Percentiles rank a stretch among this genome's conserved stretches.
Conservation (phyloP, 164 flowering plant species). For the Tetracentron sinense region DNA sequence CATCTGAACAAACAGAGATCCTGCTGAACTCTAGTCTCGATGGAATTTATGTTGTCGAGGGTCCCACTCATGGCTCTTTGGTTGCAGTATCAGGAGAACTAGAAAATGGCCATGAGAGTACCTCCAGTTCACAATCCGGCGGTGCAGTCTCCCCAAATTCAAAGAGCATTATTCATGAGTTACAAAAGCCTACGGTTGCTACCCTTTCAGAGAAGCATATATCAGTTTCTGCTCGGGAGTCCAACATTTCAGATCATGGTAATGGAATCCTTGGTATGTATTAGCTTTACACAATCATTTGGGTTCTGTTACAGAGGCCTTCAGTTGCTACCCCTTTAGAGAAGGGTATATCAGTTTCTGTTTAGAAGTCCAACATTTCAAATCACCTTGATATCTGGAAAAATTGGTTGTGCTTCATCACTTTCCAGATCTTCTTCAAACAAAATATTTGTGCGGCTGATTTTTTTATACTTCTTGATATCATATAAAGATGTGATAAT, state of each 20-base stretch:
- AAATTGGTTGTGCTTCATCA: neutral
- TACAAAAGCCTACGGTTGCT: conserved; percentile 27
- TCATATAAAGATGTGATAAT: too few species aligned
- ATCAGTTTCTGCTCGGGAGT: conserved; percentile 27
- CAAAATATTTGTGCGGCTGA: neutral
- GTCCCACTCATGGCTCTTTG: conserved; percentile 25
- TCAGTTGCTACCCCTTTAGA: too few species aligned
- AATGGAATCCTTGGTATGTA: conserved; percentile 44
- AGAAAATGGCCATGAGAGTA: conserved; percentile 28
- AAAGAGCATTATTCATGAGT: conserved; percentile 29
- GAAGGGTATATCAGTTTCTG: too few species aligned
- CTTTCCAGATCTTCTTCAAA: neutral
- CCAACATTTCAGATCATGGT: conserved; percentile 21
- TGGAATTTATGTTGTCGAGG: conserved; percentile 26
- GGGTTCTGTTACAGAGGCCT: too few species aligned
- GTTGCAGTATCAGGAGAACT: conserved; percentile 38
- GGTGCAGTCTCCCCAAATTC: conserved; percentile 24
- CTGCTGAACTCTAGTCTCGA: conserved; percentile 20
- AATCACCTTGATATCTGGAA: neutral
- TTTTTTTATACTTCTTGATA: neutral
- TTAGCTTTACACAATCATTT: neutral
- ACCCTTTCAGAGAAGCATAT: conserved; percentile 22
- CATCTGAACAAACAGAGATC: conserved; percentile 46
- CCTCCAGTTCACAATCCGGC: conserved; percentile 27
- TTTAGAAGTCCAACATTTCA: neutral